Base-by-base conservation (phyloP, 345 rosid species). In the Gossypium longicalyx region DNA sequence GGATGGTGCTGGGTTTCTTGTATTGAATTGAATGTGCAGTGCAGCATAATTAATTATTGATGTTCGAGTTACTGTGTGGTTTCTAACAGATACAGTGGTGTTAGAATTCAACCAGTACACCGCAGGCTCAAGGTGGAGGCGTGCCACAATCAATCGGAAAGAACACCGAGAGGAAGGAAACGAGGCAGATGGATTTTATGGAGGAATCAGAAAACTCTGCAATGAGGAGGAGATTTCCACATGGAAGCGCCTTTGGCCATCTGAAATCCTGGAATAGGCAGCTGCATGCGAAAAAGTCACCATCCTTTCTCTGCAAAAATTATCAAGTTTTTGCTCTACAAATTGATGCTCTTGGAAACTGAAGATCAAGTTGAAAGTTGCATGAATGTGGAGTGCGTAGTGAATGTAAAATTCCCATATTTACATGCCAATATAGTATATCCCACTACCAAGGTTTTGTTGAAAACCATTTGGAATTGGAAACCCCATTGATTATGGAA, bases 121-220 rank as follows among this genome's bases (percentile, higher is more conserved):
- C 1, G 83, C 77, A 0, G 92, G 92, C 22, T 89, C 97, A 0
- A 83, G 91, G 79, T 94, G 98, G 97, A 89, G 98, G 75, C 77
- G 77, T 41, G 85, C 87, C 1, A 80, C 65, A 19, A 70, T 94
- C 19, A 77, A 80, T 74, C 74, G 92, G 78, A 90, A 82, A 79
- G 91, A 88, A 27, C 97, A 89, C 72, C 75, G 81, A 64, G 98
- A 94, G 80, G 90, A 85, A 80, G 97, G 98, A 29, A 85, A 86
- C 43, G 97, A 89, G 77, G 97, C 83, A 3, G 91, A 89, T 27
- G 98, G 97, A 2, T 92, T 90, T 73, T 94, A 94, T 57, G 98
- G 97, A 52, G 98, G 98, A 67, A 86, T 94, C 74, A 74, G 94
- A 75, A 90, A 89, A 86, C 80, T 94, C 67, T 70, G 29, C 29